Evolutionary conservation across 2,329 filamentous ascomycete species (phyloP).

Genomic region (Fusarium napiforme): DNA sequence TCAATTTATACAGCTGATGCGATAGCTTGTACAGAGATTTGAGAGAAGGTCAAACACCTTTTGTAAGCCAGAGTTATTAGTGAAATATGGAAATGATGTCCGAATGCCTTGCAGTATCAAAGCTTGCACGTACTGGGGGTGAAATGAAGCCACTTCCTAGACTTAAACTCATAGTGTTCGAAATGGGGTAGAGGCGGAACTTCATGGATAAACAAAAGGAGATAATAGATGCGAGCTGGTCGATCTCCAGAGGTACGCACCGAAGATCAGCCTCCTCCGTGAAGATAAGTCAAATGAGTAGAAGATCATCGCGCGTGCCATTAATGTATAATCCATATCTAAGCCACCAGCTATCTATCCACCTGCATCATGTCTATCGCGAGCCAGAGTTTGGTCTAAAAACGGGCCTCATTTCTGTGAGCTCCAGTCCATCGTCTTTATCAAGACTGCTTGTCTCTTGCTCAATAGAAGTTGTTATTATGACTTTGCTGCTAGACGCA

Average conservation of each 20-base stretch:
- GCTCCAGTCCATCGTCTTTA: neutral
- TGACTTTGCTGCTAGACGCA: neutral
- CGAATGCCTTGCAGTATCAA: too few relatives aligned
- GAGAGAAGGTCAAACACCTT: too few relatives aligned
- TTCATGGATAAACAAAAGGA: neutral
- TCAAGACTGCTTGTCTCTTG: neutral
- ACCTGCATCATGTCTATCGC: rapidly evolving
- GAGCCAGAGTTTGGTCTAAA: neutral
- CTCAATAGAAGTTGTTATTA: neutral
- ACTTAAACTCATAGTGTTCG: too few relatives aligned
- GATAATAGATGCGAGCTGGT: neutral
- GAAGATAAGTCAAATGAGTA: neutral
- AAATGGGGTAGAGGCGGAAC: neutral
- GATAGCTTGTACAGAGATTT: too few relatives aligned
- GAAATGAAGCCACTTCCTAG: too few relatives aligned
- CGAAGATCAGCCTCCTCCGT: neutral
- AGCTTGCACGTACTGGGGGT: too few relatives aligned
- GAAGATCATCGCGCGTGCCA: neutral
- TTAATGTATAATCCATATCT: rapidly evolving
- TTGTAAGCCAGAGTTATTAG: too few relatives aligned
- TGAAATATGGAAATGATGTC: too few relatives aligned
- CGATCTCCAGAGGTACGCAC: neutral
- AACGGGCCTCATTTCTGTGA: neutral
- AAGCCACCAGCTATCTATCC: neutral
- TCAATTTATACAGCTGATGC: too few relatives aligned